Evolutionary conservation across 108 stramenopile genomes (phyloP).

Genomic region (Nitzschia sp.): DNA sequence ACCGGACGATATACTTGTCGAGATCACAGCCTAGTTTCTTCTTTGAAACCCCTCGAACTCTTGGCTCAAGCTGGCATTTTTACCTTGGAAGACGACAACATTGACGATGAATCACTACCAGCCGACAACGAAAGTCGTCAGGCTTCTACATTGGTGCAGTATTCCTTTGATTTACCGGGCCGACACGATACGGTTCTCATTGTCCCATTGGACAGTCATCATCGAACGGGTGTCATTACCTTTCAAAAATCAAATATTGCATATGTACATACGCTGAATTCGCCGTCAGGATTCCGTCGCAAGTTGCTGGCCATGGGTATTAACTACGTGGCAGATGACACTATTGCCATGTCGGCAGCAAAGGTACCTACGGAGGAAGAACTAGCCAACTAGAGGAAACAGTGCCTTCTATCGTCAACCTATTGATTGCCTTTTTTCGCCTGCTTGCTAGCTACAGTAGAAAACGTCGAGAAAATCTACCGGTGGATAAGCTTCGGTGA

Average conservation of each 20-base stretch:
- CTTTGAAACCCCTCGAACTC: conserved; percentile 29
- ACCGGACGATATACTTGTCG: conserved; percentile 55
- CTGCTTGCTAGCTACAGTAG: no score
- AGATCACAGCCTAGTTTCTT: conserved; percentile 40
- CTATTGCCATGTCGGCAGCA: no score
- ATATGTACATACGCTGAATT: conserved; percentile 58
- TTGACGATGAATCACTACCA: no score
- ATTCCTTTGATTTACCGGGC: conserved; percentile 24
- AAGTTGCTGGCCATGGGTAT: conserved; percentile 47
- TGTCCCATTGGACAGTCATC: conserved; percentile 39
- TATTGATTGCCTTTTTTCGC: no score
- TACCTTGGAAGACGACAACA: no score
- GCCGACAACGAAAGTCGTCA: no score
- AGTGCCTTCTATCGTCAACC: no score
- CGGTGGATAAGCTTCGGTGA: no score
- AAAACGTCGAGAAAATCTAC: no score
- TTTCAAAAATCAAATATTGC: conserved; percentile 36
- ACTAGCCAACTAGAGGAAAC: no score
- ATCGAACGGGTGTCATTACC: conserved; percentile 41
- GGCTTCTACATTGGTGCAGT: no score
- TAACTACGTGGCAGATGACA: background rate
- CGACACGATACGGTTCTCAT: conserved; percentile 42
- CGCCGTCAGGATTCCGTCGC: conserved; percentile 48
- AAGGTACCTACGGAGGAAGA: no score
- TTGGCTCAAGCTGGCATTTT: conserved; percentile 20